phyloP scores from a whole-genome alignment of 768 basidiomycete species.

The Sistotremastrum niveocremeum region DNA sequence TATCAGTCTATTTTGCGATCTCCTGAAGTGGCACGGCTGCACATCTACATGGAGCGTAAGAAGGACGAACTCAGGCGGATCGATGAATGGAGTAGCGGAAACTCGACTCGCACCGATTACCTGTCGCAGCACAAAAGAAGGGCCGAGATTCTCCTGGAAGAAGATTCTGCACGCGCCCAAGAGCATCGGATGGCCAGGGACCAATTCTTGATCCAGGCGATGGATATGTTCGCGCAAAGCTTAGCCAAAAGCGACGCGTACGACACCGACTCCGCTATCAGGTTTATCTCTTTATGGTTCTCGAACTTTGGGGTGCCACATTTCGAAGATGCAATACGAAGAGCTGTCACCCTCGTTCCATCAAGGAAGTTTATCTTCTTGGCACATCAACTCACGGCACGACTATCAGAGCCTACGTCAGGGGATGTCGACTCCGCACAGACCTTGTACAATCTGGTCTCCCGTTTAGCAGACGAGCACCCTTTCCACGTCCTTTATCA shows the following conservation, averaged over 20 bases:
- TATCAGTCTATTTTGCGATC: constrained; percentile 59
- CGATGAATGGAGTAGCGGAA: constrained; percentile 15
- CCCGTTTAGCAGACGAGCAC: constrained; percentile 77
- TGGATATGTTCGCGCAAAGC: constrained; percentile 77
- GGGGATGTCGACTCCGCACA: constrained; percentile 30
- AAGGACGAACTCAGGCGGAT: constrained; percentile 50
- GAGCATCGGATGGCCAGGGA: constrained; percentile 32
- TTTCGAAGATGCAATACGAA: constrained; percentile 28
- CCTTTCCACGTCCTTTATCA: constrained; percentile 92
- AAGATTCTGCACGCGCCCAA: constrained; percentile 35
- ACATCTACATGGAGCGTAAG: constrained; percentile 63
- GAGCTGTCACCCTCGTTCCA: constrained; percentile 47
- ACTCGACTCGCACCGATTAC: constrained; percentile 10
- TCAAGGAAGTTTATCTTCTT: constrained; percentile 86
- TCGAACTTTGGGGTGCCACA: constrained; percentile 58
- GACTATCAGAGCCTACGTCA: constrained; percentile 40
- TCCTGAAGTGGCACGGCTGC: constrained; percentile 55
- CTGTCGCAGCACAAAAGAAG: constrained; percentile 25
- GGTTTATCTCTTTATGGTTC: constrained; percentile 87
- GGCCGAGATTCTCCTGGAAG: constrained; percentile 35
- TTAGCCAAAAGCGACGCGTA: constrained; percentile 55
- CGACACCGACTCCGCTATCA: constrained; percentile 67
- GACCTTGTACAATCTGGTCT: constrained; percentile 48
- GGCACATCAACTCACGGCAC: constrained; percentile 88
- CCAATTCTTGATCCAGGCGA: constrained; percentile 56